Conservation (phyloP, 331 rosid species). For the Acacia pycnantha region DNA sequence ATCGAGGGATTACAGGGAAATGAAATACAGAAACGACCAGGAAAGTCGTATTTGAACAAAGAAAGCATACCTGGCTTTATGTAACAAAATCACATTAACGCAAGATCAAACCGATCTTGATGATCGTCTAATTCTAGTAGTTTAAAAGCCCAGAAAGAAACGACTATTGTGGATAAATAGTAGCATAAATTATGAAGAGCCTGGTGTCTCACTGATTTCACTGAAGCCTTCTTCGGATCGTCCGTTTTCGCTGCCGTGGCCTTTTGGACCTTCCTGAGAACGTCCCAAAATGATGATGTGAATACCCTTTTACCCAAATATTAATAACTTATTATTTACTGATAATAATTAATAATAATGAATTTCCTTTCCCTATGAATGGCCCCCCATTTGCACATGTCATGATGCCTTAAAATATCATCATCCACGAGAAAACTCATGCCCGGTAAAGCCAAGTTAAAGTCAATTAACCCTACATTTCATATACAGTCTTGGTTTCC, state of each 20-base stretch:
- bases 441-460: background rate
- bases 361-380: background rate
- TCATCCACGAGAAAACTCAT: background rate
- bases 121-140: slow-evolving; percentile 43
- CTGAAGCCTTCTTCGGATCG: slow-evolving; percentile 7
- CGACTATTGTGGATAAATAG: background rate
- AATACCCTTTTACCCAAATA: background rate
- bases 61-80: slow-evolving; percentile 37
- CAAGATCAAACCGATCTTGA: slow-evolving; percentile 35
- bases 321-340: background rate
- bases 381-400: background rate
- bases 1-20: background rate
- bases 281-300: background rate
- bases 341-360: background rate
- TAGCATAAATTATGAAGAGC: slow-evolving; percentile 20
- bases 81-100: slow-evolving; percentile 40
- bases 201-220: slow-evolving; percentile 5
- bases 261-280: background rate
- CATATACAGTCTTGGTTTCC: background rate
- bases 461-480: background rate
- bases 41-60: background rate
- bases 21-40: background rate
- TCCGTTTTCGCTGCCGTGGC: background rate
- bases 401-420: background rate
- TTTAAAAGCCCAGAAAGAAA: slow-evolving; percentile 19